Evolutionary conservation across 257 asterid genomes (phyloP).

Genomic region (Plectranthus barbatus): DNA sequence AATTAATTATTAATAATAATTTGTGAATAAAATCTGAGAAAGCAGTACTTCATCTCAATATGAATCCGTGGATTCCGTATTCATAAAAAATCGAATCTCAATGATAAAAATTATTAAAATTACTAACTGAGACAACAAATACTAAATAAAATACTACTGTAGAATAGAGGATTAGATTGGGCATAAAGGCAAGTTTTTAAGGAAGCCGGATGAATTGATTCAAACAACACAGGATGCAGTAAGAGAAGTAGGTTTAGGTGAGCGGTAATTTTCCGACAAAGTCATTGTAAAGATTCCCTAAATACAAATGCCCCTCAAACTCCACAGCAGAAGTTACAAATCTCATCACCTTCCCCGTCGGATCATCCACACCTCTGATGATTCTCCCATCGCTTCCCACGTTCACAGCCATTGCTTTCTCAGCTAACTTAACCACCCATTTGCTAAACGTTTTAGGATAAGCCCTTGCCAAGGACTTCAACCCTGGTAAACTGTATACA

Average conservation of each 20-base stretch:
- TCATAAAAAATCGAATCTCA: too few species aligned
- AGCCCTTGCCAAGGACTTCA: slow-evolving; percentile 19
- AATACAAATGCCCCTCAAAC: slow-evolving; percentile 51
- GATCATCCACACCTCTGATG: slow-evolving; percentile 48
- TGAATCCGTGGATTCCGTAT: too few species aligned
- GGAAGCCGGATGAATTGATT: too few species aligned
- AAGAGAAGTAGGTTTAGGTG: neutral
- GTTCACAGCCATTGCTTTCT: slow-evolving; percentile 47
- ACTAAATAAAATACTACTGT: too few species aligned
- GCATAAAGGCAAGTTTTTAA: too few species aligned
- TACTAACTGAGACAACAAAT: too few species aligned
- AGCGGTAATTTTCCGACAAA: slow-evolving; percentile 54
- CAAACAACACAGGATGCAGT: too few species aligned
- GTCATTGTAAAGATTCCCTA: slow-evolving; percentile 48
- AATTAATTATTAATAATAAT: too few species aligned
- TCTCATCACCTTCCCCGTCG: slow-evolving; percentile 49
- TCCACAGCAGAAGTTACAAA: slow-evolving; percentile 65
- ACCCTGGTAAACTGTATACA: slow-evolving; percentile 21
- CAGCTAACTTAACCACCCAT: neutral
- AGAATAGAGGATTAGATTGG: too few species aligned
- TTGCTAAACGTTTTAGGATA: slow-evolving; percentile 17
- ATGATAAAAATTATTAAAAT: too few species aligned
- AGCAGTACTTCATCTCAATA: too few species aligned
- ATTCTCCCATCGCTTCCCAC: slow-evolving; percentile 47
- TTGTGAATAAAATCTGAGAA: too few species aligned